phyloP scores from a whole-genome alignment of 768 basidiomycete species.

The Boletus sp. region DNA sequence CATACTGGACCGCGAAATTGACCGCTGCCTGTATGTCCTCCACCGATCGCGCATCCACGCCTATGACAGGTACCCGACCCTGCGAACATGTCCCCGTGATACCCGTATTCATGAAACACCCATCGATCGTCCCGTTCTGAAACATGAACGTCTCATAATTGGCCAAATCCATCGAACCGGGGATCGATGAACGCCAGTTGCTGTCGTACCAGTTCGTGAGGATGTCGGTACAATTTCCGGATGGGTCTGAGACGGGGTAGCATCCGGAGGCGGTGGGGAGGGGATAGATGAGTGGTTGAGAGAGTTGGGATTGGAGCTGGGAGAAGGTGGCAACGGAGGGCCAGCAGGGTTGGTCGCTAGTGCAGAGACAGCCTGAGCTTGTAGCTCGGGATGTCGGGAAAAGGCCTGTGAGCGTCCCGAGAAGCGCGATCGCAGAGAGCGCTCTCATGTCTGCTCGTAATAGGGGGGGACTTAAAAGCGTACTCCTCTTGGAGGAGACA shows the following conservation, averaged over 20 bases:
- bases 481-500: background rate
- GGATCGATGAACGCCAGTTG: constrained; percentile 38
- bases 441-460: background rate
- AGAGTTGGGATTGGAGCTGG: constrained; percentile 34
- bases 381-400: background rate
- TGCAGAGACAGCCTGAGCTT: constrained; percentile 33
- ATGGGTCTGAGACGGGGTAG: constrained; percentile 34
- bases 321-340: constrained; percentile 35
- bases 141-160: constrained; percentile 35
- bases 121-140: constrained; percentile 46
- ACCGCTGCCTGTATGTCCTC: constrained; percentile 21
- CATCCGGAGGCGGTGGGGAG: constrained; percentile 40
- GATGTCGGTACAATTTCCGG: too few relatives aligned
- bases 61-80: constrained; percentile 19
- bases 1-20: constrained; percentile 15
- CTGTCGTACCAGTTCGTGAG: constrained; percentile 19
- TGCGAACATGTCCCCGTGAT: constrained; percentile 18
- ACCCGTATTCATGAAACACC: constrained; percentile 31
- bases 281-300: constrained; percentile 43
- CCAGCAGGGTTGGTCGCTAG: constrained; percentile 40
- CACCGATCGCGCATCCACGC: constrained; percentile 20
- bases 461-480: background rate
- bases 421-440: background rate
- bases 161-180: constrained; percentile 38
- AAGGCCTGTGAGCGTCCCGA: background rate